Evolutionary conservation across 2,329 filamentous ascomycete species (phyloP), one percentile per base, ranked within the genome.

Genomic region (Exophiala sp.): DNA sequence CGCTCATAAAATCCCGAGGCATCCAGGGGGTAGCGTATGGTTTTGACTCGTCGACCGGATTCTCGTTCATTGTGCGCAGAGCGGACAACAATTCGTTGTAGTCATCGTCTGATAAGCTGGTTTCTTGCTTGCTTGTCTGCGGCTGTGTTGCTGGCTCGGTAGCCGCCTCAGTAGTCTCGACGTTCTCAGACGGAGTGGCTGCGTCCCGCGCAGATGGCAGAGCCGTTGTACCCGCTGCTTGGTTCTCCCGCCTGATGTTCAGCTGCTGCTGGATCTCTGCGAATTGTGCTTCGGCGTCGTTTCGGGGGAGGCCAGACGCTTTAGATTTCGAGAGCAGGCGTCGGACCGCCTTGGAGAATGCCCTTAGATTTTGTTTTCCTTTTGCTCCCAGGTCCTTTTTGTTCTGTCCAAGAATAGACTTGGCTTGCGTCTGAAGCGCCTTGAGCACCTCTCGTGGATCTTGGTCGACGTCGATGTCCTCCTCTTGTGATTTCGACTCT

Each of bases 11-110:
- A 48, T 87, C 81, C 52, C 91, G 81, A 10, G 94, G 94, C 61
- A 80, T 75, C 94, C 94, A 99, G 10, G 94, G 94, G 1, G 91
- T 96, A 3, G 81, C 81, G 69, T 99, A 99, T 3, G 94, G 89
- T 73, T 95, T 95, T 53, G 71, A 74, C 21, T 74, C 71, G 71
- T 96, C 89, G 55, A 86, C 73, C 0, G 89, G 87, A 73, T 96
- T 95, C 68, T 90, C 83, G 52, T 79, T 76, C 66, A 88, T 81
- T 63, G 81, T 75, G 50, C 77, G 73, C 43, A 94, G 78, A 18
- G 89, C 86, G 18, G 71, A 69, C 41, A 72, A 71, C 46, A 77
- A 72, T 49, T 75, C 72, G 5, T 71, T 68, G 60, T 78, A 70
- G 46, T 77, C 72, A 1, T 75, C 68, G 14, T 75, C 71, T 3